A percentile compares a stretch with the other conserved stretches of the same genome.
These are phyloP conservation scores for Fusarium praegraminearum DNA, from an alignment of 2,329 filamentous ascomycete genomes.

Conservation along the genomic window DNA sequence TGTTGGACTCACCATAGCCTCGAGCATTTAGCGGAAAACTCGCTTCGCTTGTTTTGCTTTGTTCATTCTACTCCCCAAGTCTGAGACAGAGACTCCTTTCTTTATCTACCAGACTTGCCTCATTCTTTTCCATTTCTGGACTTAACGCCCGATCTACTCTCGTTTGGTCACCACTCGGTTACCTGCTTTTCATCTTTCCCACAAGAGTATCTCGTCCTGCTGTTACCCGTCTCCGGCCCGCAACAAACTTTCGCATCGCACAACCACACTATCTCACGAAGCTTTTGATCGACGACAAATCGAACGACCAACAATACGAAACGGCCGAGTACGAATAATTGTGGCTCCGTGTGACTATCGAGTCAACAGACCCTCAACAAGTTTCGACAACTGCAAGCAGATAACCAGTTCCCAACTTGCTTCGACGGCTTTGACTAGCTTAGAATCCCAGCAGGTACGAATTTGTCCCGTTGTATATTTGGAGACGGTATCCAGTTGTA, in stretches of 20 bases:
- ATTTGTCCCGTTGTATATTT: neutral
- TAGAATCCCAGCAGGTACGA: slow-evolving; percentile 39
- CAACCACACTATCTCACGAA: slow-evolving; percentile 34
- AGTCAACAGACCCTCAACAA: slow-evolving; percentile 1
- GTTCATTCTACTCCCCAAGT: slow-evolving; percentile 39
- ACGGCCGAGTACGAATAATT: slow-evolving; percentile 30
- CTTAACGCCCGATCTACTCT: slow-evolving; percentile 32
- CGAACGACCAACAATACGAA: slow-evolving; percentile 12
- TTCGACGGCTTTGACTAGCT: slow-evolving; percentile 1
- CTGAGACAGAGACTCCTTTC: slow-evolving; percentile 46
- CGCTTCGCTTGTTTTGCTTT: slow-evolving; percentile 36
- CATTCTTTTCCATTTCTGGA: slow-evolving; percentile 38
- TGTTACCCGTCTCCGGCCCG: slow-evolving; percentile 38
- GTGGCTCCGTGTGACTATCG: slow-evolving; percentile 15
- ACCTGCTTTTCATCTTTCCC: slow-evolving; percentile 33
- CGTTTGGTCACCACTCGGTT: slow-evolving; percentile 20
- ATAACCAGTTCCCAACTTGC: slow-evolving; percentile 6
- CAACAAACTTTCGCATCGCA: slow-evolving; percentile 45
- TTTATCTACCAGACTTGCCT: slow-evolving; percentile 40
- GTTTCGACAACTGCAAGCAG: slow-evolving; percentile 17
- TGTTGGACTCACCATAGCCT: slow-evolving; percentile 29
- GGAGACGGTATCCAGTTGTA: neutral
- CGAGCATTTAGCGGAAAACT: slow-evolving; percentile 30
- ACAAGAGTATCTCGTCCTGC: slow-evolving; percentile 44
- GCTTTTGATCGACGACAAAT: slow-evolving; percentile 24